These are phyloP conservation scores for Carnegiea gigantea DNA, from an alignment of 179 eudicot genomes.

Conservation along the genomic window DNA sequence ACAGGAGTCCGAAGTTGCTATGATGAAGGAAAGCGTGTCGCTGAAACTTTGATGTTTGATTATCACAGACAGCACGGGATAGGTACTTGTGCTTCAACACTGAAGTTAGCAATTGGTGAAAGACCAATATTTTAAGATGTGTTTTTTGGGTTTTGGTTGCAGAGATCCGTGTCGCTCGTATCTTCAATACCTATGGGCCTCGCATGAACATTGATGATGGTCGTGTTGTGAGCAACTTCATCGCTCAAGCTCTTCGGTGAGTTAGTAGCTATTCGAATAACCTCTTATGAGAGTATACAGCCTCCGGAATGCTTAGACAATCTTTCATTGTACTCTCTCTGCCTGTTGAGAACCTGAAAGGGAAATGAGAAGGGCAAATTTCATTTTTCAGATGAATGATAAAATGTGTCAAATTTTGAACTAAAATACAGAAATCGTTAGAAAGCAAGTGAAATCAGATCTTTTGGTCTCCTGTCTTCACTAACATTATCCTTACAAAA, in stretches of 20 bases:
- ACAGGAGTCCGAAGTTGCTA: conserved; percentile 96
- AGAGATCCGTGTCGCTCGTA: conserved; percentile 97
- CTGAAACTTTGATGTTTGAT: conserved; percentile 98
- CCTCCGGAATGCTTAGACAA: too few relatives aligned
- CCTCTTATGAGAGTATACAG: not conserved
- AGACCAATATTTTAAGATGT: not conserved
- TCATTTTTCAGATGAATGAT: not conserved
- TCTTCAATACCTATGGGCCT: conserved; percentile 98
- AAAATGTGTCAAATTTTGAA: not conserved
- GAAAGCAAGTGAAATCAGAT: not conserved
- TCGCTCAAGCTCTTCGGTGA: conserved; percentile 95
- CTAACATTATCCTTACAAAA: not conserved
- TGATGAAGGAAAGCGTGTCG: conserved; percentile 98
- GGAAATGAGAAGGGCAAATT: not conserved
- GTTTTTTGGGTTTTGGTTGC: conserved; percentile 23
- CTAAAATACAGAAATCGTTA: not conserved
- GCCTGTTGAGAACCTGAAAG: not conserved
- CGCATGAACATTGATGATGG: conserved; percentile 99
- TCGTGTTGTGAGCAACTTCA: conserved; percentile 97
- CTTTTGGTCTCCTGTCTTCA: not conserved
- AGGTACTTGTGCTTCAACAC: conserved; percentile 39
- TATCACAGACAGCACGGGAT: conserved; percentile 97
- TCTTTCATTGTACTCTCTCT: not conserved
- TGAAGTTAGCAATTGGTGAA: not conserved
- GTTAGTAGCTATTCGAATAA: not conserved